Conservation (phyloP, 768 basidiomycete species). For the Cubamyces lactineus region DNA sequence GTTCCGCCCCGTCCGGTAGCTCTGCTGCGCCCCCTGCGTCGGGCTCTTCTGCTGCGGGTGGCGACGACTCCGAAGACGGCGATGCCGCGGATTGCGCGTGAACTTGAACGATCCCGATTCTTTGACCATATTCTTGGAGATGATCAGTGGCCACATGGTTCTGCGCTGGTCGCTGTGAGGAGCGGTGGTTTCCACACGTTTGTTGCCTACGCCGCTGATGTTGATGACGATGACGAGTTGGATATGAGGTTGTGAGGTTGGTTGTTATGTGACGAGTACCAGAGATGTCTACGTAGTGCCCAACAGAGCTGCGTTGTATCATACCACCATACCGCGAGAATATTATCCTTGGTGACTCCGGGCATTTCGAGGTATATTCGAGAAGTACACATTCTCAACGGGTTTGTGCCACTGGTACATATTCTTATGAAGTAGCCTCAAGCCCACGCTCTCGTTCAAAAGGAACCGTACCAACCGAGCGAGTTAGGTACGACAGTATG, state of each 20-base stretch:
- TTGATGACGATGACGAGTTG: slow-evolving; percentile 7
- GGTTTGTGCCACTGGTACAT: too few species aligned
- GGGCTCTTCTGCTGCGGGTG: not conserved
- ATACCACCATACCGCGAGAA: not conserved
- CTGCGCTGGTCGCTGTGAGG: not conserved
- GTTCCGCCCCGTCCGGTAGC: not conserved
- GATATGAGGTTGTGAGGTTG: not conserved
- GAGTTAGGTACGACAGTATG: too few species aligned
- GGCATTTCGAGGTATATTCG: too few species aligned
- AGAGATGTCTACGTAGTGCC: not conserved
- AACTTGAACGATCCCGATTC: not conserved
- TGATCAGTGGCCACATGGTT: not conserved
- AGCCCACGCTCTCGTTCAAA: too few species aligned
- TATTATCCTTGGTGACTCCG: too few species aligned
- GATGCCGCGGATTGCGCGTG: slow-evolving; percentile 2
- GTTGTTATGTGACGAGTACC: slow-evolving; percentile 4
- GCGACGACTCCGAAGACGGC: slow-evolving; percentile 2
- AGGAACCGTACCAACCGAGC: too few species aligned
- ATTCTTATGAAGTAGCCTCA: too few species aligned
- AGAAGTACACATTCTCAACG: too few species aligned
- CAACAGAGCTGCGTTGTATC: not conserved
- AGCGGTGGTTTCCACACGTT: not conserved
- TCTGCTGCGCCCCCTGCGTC: not conserved
- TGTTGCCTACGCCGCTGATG: slow-evolving; percentile 4
- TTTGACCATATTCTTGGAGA: not conserved